phyloP scores from a whole-genome alignment of 2,329 filamentous ascomycete genomes.

The Aspergillus neoniger region DNA sequence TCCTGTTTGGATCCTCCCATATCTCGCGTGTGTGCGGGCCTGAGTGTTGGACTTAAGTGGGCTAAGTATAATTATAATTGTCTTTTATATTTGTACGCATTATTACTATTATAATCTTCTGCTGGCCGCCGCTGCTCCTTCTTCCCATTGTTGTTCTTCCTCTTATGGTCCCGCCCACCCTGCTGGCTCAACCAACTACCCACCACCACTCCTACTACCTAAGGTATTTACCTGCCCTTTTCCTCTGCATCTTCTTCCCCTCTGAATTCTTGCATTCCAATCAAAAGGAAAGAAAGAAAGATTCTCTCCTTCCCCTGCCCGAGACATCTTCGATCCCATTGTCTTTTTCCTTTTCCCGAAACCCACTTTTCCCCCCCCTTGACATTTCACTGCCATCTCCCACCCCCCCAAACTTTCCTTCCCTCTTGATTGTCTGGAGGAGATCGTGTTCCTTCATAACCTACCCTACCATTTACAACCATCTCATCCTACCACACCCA shows the following conservation, averaged over 20 bases:
- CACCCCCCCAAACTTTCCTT: not conserved
- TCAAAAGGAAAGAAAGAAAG: conserved; percentile 11
- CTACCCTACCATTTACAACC: not conserved
- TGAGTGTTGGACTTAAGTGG: conserved; percentile 17
- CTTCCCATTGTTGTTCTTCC: conserved; percentile 16
- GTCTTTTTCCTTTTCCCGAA: conserved; percentile 3
- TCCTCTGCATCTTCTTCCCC: conserved; percentile 3
- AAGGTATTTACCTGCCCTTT: conserved; percentile 21
- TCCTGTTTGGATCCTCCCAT: conserved; percentile 23
- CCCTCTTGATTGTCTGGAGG: not conserved
- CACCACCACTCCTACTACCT: conserved; percentile 1
- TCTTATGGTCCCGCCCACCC: conserved; percentile 18
- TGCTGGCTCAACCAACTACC: conserved; percentile 16
- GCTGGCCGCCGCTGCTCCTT: conserved; percentile 13
- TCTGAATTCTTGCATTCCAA: conserved; percentile 17
- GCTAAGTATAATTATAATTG: conserved; percentile 17
- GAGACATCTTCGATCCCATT: conserved; percentile 12
- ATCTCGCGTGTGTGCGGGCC: conserved; percentile 27
- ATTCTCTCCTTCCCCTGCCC: conserved; percentile 11
- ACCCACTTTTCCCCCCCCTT: conserved; percentile 7
- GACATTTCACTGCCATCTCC: conserved; percentile 13
- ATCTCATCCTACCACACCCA: not conserved
- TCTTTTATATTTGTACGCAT: conserved; percentile 10
- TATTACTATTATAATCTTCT: conserved; percentile 15
- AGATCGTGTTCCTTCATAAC: not conserved